Evolutionary conservation across 768 basidiomycete genomes (phyloP), one percentile per base, ranked within the genome.

Genomic region (Phlebiopsis flavidoalba): DNA sequence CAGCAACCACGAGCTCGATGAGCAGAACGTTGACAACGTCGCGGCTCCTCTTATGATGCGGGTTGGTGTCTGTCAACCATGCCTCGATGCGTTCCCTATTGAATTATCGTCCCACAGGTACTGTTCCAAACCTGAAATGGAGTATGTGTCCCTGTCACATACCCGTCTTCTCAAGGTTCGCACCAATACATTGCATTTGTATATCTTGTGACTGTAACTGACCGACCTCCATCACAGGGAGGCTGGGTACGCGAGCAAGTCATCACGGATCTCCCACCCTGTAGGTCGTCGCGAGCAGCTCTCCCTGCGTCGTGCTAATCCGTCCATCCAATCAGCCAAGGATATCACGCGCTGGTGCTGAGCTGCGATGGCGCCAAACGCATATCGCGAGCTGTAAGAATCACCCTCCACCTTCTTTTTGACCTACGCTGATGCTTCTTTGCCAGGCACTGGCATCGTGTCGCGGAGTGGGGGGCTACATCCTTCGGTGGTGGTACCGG

Each of bases 171-270:
- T 69, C 4, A 66, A 67, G 40, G 40, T 50, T 10, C 37, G 26
- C 31, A 53, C 54, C 49, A 55, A 40, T 26, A 15, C 22, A 31
- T 46, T 33, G 45, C 17, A 6, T 33, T 31, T 37, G 35, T 17
- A n/a, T 17, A 37, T 43, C 10, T 43, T 47, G 47, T 17, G 60
- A 46, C 50, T 21, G 36, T 53, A 65, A 43, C 40, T 43, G 40
- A 43, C 40, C 17, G 40, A 31, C 26, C 26, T 43, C 4, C 11
- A 43, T 43, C 40, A 31, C 26, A 43, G 64, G 68, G 66, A 31
- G 68, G 68, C n/a, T 69, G 68, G 68, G 66, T 69, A 33, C 68
- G 68, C 50, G 68, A 69, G 57, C 66, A 67, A 56, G 64, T 63
- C 3, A 65, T 69, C 57, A 69, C 68, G 24, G 68, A 69, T 61